These are phyloP conservation scores for Wickerhamiella pararugosa DNA, from an alignment of 1,139 yeast species.

Conservation along the genomic window DNA sequence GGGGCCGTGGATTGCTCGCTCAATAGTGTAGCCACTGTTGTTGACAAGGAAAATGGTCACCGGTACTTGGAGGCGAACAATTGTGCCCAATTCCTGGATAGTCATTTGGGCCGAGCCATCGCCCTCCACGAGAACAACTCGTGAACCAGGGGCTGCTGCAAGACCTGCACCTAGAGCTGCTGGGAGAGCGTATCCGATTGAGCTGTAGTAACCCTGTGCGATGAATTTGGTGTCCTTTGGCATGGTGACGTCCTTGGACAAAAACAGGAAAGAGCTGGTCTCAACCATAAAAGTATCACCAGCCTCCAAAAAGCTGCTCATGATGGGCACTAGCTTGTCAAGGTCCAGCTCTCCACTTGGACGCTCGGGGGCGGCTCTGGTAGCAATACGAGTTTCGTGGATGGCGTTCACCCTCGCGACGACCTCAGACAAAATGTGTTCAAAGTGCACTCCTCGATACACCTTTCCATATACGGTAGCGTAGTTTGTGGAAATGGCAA, in stretches of 20 bases:
- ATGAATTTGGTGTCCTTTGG: slow-evolving; percentile 38
- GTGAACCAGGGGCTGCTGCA: slow-evolving; percentile 35
- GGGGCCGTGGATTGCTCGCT: slow-evolving; percentile 69
- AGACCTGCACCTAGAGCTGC: slow-evolving; percentile 67
- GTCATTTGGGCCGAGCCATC: slow-evolving; percentile 93
- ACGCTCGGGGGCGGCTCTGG: slow-evolving; percentile 13
- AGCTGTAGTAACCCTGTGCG: slow-evolving; percentile 60
- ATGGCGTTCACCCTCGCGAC: slow-evolving; percentile 22
- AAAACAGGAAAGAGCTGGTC: slow-evolving; percentile 68
- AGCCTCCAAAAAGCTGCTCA: slow-evolving; percentile 31
- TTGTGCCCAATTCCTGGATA: slow-evolving; percentile 53
- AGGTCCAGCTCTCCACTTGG: slow-evolving; percentile 17
- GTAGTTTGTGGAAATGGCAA: slow-evolving; percentile 32
- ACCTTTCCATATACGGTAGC: slow-evolving; percentile 31
- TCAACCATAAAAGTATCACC: slow-evolving; percentile 59
- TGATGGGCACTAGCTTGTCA: slow-evolving; percentile 16
- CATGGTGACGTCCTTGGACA: slow-evolving; percentile 44
- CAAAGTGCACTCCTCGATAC: slow-evolving; percentile 31
- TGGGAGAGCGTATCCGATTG: slow-evolving; percentile 79
- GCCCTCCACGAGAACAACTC: slow-evolving; percentile 63
- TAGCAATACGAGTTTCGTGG: slow-evolving; percentile 20
- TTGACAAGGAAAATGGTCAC: slow-evolving; percentile 59
- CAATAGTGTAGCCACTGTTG: slow-evolving; percentile 78
- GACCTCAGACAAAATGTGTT: slow-evolving; percentile 33
- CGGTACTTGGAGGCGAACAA: slow-evolving; percentile 40